Conservation (phyloP, 768 basidiomycete genomes). For the Mycena galopus region DNA sequence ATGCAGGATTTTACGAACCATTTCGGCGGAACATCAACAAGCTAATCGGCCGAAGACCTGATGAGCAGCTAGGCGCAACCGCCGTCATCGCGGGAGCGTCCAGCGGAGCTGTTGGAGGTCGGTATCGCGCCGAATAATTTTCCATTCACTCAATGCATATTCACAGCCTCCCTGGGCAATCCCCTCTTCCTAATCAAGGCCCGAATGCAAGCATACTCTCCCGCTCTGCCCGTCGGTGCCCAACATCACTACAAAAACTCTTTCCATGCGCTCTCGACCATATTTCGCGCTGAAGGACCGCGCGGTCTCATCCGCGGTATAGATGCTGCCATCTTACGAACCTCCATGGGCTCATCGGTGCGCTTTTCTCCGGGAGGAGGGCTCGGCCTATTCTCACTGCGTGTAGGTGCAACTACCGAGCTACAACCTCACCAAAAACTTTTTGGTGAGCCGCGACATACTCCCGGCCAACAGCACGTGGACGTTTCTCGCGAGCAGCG, state of each 20-base stretch:
- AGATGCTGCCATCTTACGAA: conserved; percentile 93
- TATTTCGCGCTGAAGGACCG: conserved; percentile 81
- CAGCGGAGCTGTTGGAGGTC: conserved; percentile 93
- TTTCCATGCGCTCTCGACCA: conserved; percentile 83
- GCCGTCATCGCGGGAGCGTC: conserved; percentile 89
- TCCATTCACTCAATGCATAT: conserved; percentile 14
- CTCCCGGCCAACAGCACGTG: conserved; percentile 82
- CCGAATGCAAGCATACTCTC: conserved; percentile 99
- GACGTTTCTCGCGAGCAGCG: conserved; percentile 91
- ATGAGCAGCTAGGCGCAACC: conserved; percentile 79
- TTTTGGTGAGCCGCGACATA: conserved; percentile 76
- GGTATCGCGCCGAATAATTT: conserved; percentile 12
- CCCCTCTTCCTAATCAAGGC: conserved; percentile 97
- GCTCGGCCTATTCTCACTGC: not conserved
- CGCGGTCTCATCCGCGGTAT: conserved; percentile 91
- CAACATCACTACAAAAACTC: conserved; percentile 93
- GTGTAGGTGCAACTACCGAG: conserved; percentile 92
- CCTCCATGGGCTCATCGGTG: conserved; percentile 94
- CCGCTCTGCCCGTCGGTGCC: conserved; percentile 92
- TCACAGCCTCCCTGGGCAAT: conserved; percentile 81
- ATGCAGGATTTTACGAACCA: conserved; percentile 94
- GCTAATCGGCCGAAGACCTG: conserved; percentile 70
- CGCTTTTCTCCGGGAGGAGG: conserved; percentile 29
- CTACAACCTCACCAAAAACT: conserved; percentile 93
- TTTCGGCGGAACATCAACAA: conserved; percentile 81